phyloP scores from a whole-genome alignment of 1,284 basidiomycete species.

The Kalmanozyma brasiliensis region DNA sequence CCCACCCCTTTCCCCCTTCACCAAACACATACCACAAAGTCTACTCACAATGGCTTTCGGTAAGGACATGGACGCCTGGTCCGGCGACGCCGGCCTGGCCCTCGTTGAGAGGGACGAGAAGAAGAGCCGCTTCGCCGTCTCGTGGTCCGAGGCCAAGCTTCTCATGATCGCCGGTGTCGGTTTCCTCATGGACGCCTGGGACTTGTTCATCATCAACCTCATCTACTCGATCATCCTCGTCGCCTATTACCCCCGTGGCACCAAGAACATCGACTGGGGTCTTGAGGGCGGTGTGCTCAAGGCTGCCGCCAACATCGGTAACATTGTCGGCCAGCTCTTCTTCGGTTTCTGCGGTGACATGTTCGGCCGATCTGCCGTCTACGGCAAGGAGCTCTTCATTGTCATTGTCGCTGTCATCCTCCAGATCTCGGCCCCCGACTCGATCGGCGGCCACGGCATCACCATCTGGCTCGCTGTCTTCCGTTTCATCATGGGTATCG shows the following conservation, averaged over 20 bases:
- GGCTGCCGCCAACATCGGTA: slow-evolving; percentile 64
- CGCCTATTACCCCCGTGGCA: slow-evolving; percentile 54
- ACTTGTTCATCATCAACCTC: slow-evolving; percentile 65
- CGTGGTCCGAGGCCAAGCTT: slow-evolving; percentile 62
- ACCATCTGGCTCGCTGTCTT: slow-evolving; percentile 62
- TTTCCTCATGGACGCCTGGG: slow-evolving; percentile 66
- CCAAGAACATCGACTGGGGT: slow-evolving; percentile 63
- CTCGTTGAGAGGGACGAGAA: slow-evolving; percentile 57
- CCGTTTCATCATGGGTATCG: slow-evolving; percentile 64
- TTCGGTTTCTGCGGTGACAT: slow-evolving; percentile 65
- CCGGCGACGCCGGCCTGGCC: slow-evolving; percentile 53
- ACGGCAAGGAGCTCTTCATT: slow-evolving; percentile 64
- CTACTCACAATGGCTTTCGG: slow-evolving; percentile 57
- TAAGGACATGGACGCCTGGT: slow-evolving; percentile 60
- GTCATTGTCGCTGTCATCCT: slow-evolving; percentile 62
- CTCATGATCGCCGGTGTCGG: slow-evolving; percentile 64
- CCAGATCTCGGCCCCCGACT: slow-evolving; percentile 63
- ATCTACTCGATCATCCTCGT: slow-evolving; percentile 62
- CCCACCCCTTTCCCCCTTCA: neutral
- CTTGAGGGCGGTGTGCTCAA: slow-evolving; percentile 65
- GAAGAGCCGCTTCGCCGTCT: slow-evolving; percentile 51
- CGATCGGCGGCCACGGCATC: slow-evolving; percentile 57
- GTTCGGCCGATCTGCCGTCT: slow-evolving; percentile 64
- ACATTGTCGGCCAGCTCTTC: slow-evolving; percentile 61
- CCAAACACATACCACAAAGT: slow-evolving; percentile 9